Conservation (phyloP, 2,329 filamentous ascomycete species). For the Lachnellula suecica region DNA sequence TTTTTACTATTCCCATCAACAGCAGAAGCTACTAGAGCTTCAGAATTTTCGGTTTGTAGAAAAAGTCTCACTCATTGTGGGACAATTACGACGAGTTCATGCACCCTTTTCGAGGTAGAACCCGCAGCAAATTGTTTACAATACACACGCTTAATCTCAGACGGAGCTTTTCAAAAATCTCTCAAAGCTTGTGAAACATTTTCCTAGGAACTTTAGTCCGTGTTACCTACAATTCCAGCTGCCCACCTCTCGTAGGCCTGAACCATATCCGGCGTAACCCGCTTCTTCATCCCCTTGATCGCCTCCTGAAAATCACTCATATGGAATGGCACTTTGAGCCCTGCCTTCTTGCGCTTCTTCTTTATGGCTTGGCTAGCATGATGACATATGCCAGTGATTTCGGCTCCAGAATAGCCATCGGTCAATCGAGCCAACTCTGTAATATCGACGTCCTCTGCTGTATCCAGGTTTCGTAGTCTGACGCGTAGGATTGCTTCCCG, state of each 20-base stretch:
- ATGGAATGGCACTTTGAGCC: constrained; percentile 38
- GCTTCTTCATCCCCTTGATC: constrained; percentile 48
- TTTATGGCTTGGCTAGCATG: constrained; percentile 49
- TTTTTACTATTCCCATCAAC: no score
- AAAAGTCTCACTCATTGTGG: no score
- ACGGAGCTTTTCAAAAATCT: no score
- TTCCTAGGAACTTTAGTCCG: constrained; percentile 9
- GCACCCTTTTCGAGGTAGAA: no score
- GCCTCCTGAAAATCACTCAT: constrained; percentile 46
- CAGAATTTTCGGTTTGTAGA: no score
- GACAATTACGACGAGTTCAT: no score
- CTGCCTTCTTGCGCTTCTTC: constrained; percentile 46
- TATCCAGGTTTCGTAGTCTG: constrained; percentile 59
- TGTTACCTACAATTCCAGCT: constrained; percentile 20
- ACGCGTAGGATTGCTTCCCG: constrained; percentile 75
- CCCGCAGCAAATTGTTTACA: no score
- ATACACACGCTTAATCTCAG: no score
- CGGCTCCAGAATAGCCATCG: constrained; percentile 82
- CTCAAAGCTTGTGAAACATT: not conserved
- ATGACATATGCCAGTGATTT: constrained; percentile 65
- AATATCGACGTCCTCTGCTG: constrained; percentile 65
- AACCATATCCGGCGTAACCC: constrained; percentile 60
- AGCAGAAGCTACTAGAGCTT: no score
- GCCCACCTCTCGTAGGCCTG: constrained; percentile 58
- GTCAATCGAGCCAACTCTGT: constrained; percentile 60